phyloP scores from a whole-genome alignment of 805 yeast genomes.

The Ogataea chonburiensis region DNA sequence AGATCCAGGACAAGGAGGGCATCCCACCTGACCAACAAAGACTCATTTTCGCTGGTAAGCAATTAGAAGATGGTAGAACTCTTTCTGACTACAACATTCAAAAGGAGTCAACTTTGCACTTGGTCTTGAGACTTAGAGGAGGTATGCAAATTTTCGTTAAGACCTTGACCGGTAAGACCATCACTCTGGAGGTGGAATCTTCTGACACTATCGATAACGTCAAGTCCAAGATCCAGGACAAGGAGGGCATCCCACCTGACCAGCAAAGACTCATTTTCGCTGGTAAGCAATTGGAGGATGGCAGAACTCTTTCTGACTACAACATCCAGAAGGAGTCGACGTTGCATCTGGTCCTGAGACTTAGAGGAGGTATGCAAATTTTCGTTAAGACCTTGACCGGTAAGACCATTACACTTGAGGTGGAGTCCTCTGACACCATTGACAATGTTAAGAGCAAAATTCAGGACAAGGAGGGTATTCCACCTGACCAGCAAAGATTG shows the following conservation, averaged over 20 bases:
- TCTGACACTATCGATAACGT: constrained; percentile 45
- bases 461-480: constrained; percentile 43
- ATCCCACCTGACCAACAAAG: constrained; percentile 44
- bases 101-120: constrained; percentile 40
- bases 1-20: constrained; percentile 44
- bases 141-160: constrained; percentile 88
- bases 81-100: constrained; percentile 72
- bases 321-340: constrained; percentile 45
- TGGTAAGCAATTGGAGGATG: constrained; percentile 50
- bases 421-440: constrained; percentile 45
- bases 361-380: constrained; percentile 71
- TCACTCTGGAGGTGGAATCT: constrained; percentile 60
- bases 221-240: constrained; percentile 42
- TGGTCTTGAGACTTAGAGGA: constrained; percentile 41
- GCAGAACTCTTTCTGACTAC: constrained; percentile 92
- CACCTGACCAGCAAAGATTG: constrained; percentile 43
- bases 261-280: constrained; percentile 43
- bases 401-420: constrained; percentile 78
- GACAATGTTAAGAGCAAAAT: constrained; percentile 44
- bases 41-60: constrained; percentile 45
- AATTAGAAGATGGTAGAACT: constrained; percentile 73
- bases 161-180: constrained; percentile 88
- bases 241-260: constrained; percentile 44
- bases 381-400: constrained; percentile 90
- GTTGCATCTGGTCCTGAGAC: constrained; percentile 35